Base-by-base conservation (phyloP, 2,329 filamentous ascomycete genomes). In the Colletotrichum navitas region DNA sequence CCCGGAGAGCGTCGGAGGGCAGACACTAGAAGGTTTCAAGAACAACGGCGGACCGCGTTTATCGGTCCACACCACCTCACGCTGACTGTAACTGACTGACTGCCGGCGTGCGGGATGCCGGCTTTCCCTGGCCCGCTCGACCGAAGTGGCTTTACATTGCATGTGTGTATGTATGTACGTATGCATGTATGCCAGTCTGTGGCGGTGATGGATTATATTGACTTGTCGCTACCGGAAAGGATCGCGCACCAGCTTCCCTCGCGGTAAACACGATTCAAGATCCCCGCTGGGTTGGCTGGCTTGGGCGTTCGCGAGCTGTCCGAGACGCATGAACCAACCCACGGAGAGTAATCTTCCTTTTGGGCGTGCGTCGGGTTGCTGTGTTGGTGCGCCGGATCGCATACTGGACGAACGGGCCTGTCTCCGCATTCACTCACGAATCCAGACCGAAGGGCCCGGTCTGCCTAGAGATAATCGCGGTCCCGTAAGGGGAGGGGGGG, bases 251-350 rank as follows among this genome's bases (percentile, higher is more conserved):
- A 12, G 21, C 21, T 49, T 12, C 5, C 18, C 6, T 43, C 52
- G 59, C 32, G 43, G 26, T 56, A n/a, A 45, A 51, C 68, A 71
- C 63, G 68, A 71, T 68, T 71, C 68, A 71, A 32, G 26, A 45
- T 32, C 64, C 47, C 16, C 14, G 55, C 14, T 16, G 18, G 45
- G 43, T 12, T 12, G 41, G 26, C 5, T 5, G 26, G 8, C 26
- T 5, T 14, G 39, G 45, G 7, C 10, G 41, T 21, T 41, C 29
- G 32, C 26, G 21, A 29, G 43, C 32, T 61, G n/a, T 34, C 49
- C 39, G 64, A 71, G 63, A 68, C 64, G 68, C 68, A 71, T 65
- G 68, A 68, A 68, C 64, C 52, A 12, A n/a, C 64, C 52, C 5
- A n/a, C 21, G 43, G 43, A 16, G 43, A 21, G 43, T 11, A n/a